Base-by-base conservation (phyloP, 2,329 filamentous ascomycete species). In the Mollisiaceae sp. region DNA sequence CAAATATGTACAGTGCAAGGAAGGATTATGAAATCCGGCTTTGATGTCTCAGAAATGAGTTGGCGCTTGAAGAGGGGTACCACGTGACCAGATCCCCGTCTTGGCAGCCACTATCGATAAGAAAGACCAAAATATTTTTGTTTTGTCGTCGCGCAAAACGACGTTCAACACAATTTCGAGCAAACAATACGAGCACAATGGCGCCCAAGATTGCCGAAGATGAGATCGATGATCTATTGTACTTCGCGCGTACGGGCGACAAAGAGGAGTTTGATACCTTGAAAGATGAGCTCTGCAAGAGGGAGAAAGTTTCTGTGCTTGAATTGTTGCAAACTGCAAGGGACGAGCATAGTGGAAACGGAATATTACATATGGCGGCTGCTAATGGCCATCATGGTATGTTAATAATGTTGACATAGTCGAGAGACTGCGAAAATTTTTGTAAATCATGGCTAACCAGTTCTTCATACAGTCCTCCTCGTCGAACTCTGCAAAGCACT, bases 201-300 rank as follows among this genome's bases (percentile, higher is more conserved):
- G 61, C 76, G 63, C 65, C 67, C 24, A 72, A 82, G 66, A 81
- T 94, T 58, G 86, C 86, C 59, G 89, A 91, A 76, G 94, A 97
- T 61, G 87, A 93, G 78, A 90, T 96, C 74, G 94, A 97, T 77
- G 94, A 98, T 79, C 85, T 98, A 70, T 86, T 98, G 71, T 97
- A 97, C 81, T 88, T 92, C 71, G 86, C 93, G 2, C 91, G 94
- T 43, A 85, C 86, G 0, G 93, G 93, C 69, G 94, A 97, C 69
- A 82, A 88, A 64, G 80, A 83, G 20, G 91, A 94, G 32, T 82
- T 98, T 57, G 81, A 84, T 1, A 78, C 81, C 39, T 76, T 81
- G 9, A 82, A 96, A 60, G 79, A 84, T 14, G 81, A 82, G 32
- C 79, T 96, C 22, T 83, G 87, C 36, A 79, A 84, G 70, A 85